Evolutionary conservation across 108 stramenopile genomes (phyloP).

Genomic region (Hondaea fermentalgiana): DNA sequence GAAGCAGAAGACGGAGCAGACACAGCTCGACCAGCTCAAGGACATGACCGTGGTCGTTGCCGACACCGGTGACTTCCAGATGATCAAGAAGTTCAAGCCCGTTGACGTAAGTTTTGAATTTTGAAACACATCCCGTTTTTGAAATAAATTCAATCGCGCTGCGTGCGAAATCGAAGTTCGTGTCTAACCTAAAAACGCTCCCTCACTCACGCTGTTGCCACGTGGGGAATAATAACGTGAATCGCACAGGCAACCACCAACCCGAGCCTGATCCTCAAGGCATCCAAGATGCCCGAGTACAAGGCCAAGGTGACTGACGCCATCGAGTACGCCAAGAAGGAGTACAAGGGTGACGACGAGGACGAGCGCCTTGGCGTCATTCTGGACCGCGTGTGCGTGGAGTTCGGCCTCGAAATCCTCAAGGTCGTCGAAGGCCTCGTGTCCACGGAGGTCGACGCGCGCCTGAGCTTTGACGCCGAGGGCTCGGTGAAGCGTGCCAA

Average conservation of each 20-base stretch:
- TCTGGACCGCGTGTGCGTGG: constrained; percentile 86
- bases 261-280: constrained; percentile 76
- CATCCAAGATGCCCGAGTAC: constrained; percentile 69
- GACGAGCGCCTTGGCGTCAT: constrained; percentile 50
- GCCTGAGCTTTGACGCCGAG: constrained; percentile 81
- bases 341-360: constrained; percentile 48
- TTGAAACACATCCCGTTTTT: too few relatives aligned
- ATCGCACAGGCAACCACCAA: constrained; percentile 67
- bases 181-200: too few relatives aligned
- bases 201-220: too few relatives aligned
- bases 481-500: constrained; percentile 68
- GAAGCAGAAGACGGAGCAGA: constrained; percentile 13
- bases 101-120: background rate
- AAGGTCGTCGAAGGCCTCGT: constrained; percentile 78
- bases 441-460: constrained; percentile 92
- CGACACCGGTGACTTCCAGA: constrained; percentile 63
- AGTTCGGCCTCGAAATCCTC: constrained; percentile 75
- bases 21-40: constrained; percentile 59
- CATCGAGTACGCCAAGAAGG: constrained; percentile 60
- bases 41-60: constrained; percentile 69
- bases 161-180: too few relatives aligned
- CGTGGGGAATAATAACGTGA: background rate
- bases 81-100: constrained; percentile 23
- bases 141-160: too few relatives aligned
- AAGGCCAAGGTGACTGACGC: constrained; percentile 64